Evolutionary conservation across 2,329 filamentous ascomycete species (phyloP), one percentile per base, ranked within the genome.

Genomic region (Arachnomyces sp.): DNA sequence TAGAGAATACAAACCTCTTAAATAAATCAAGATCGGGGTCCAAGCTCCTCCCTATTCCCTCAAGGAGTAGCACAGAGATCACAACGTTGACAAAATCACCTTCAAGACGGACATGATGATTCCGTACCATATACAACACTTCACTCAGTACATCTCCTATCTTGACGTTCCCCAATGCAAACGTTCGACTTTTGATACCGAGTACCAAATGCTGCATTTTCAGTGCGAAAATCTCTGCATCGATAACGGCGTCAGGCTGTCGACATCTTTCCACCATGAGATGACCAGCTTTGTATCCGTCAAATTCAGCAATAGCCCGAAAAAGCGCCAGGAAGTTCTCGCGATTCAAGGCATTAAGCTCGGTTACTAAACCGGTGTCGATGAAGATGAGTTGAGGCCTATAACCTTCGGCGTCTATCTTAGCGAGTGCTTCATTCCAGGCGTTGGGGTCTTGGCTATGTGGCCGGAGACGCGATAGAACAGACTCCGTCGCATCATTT

Each of bases 21-120:
- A 98, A 82, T 9, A 98, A 70, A 64, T 98, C 92, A 34, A 95
- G 70, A 39, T 90, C 73, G 0, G 92, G 90, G 59, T 96, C 82
- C 12, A 98, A 66, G 43, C 74, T 86, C 45, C 92, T 76, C 0
- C 92, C 92, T 54, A 96, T 98, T 5, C 92, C 92, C 60, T 98
- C 92, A 1, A 98, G 72, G 2, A 98, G 72, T 28, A 98, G 68
- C 39, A 96, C 95, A 44, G 87, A 94, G 43, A 98, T 82, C 20
- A 98, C 90, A 3, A 98, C 92, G 57, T 98, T 98, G 58, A 98
- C 88, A 58, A 96, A 98, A 60, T 98, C 92, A 7, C 92, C 92
- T 63, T 98, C 92, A 37, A 98, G 75, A 7, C 92, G 76, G 3
- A 98, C 92, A 57, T 98, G 92, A 59, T 98, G 92, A 7, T 72